Evolutionary conservation across 192 early-diverging fungal species (phyloP), one percentile per base, ranked within the genome.

Genomic region (Dimargaris cristalligena): DNA sequence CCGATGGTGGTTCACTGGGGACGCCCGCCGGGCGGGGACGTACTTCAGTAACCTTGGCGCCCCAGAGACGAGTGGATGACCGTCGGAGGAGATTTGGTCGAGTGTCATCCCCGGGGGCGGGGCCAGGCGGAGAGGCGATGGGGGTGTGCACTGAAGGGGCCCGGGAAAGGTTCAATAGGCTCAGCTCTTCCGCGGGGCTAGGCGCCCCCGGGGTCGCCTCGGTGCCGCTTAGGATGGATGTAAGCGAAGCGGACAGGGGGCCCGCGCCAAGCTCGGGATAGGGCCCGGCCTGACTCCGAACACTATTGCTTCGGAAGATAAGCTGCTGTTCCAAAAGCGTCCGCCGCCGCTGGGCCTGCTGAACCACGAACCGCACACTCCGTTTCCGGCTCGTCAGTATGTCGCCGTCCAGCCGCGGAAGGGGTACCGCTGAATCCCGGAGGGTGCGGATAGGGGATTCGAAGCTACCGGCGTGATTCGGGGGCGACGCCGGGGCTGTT

Each of bases 51-150:
- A 70, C 69, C 58, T 65, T 65, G 58, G 65, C 66, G 3, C 72
- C 72, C 75, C 75, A 77, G 52, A 77, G 54, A 57, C 67, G 70
- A 18, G 75, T 77, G 23, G 75, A 77, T 44, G 70, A 67, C 60
- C 75, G 75, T 23, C 75, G 69, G 33, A 74, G 64, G n/a, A 75
- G 46, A 3, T 63, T 64, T 35, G 66, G 44, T 14, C 2, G 54
- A 10, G 34, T 8, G 6, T 11, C 54, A 16, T 56, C 31, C 13
- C 20, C 9, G 31, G 30, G 32, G 20, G 28, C 31, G 54, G 54
- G 2, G 34, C 23, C 14, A 13, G 41, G 41, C 41, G 31, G 48
- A 50, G 23, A n/a, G 4, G 20, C 28, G 38, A 25, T 29, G 46
- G 59, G 33, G 22, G 59, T 55, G 46, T 52, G 30, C n/a, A 22